These are phyloP conservation scores for Pythium aphanidermatum DNA, from an alignment of 352 stramenopile genomes.

Conservation along the genomic window DNA sequence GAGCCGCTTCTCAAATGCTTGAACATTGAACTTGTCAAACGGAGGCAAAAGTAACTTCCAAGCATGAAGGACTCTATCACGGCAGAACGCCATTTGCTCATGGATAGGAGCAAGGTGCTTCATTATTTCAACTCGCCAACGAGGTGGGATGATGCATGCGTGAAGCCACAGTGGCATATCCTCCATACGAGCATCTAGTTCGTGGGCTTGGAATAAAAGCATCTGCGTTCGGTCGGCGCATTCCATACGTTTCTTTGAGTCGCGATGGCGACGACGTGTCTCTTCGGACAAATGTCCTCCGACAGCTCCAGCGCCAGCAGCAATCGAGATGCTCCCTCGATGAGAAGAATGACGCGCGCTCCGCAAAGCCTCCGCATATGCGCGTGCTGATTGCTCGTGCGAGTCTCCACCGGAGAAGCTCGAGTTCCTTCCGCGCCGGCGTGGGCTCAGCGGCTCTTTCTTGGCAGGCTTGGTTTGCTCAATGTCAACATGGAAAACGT, in stretches of 20 bases:
- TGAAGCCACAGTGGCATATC: conserved; percentile 39
- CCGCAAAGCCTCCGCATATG: conserved; percentile 20
- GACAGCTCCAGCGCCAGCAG: background rate
- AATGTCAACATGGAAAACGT: no score
- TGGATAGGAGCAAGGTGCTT: conserved; percentile 28
- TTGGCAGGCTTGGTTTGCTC: no score
- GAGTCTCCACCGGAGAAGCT: background rate
- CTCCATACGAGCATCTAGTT: conserved; percentile 26
- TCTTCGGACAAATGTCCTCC: conserved; percentile 12
- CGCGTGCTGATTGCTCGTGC: conserved; percentile 6
- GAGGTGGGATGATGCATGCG: conserved; percentile 27
- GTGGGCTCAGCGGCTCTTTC: background rate
- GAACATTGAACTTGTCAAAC: conserved; percentile 29
- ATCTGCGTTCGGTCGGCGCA: conserved; percentile 27
- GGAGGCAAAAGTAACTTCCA: conserved; percentile 41
- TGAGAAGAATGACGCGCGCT: background rate
- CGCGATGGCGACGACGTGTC: conserved; percentile 20
- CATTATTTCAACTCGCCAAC: conserved; percentile 34
- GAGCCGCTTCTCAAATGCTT: conserved; percentile 35
- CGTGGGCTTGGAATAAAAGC: conserved; percentile 28
- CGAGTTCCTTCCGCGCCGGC: background rate
- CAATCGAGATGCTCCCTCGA: conserved; percentile 23
- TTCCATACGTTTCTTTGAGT: conserved; percentile 35
- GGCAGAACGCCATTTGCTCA: conserved; percentile 33
- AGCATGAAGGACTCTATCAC: conserved; percentile 19